A percentile compares a stretch with the other conserved stretches of the same genome.
These are phyloP conservation scores for Populus euphratica DNA, from an alignment of 345 rosid genomes.

Conservation along the genomic window DNA sequence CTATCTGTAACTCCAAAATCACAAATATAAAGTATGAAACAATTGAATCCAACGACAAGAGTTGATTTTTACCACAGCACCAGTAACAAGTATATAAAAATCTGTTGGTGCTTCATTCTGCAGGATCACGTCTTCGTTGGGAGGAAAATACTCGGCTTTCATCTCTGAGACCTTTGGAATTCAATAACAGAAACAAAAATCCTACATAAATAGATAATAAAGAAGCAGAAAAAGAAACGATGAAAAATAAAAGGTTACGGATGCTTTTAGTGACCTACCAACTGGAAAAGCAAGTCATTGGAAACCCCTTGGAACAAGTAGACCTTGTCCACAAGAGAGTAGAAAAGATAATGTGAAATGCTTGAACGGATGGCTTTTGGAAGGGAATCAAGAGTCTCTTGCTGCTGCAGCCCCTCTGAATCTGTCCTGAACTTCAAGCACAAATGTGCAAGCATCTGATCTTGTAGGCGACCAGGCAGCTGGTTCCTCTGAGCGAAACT, in stretches of 20 bases:
- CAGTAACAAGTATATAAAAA: conserved; percentile 29
- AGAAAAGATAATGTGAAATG: conserved; percentile 34
- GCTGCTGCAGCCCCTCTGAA: conserved; percentile 35
- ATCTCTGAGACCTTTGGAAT: conserved; percentile 30
- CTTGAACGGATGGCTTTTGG: conserved; percentile 36
- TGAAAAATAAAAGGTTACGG: not conserved
- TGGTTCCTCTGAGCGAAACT: conserved; percentile 33
- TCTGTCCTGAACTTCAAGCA: conserved; percentile 35
- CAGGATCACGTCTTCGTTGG: conserved; percentile 32
- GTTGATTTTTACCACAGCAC: conserved; percentile 28
- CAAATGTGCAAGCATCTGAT: conserved; percentile 32
- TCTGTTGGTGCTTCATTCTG: conserved; percentile 37
- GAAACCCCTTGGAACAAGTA: conserved; percentile 30
- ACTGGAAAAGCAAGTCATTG: conserved; percentile 27
- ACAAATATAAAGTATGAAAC: too few species aligned
- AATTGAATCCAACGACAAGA: not conserved
- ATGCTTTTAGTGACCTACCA: conserved; percentile 14
- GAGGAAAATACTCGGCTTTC: conserved; percentile 37
- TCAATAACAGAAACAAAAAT: conserved; percentile 1
- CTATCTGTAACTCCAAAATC: not conserved
- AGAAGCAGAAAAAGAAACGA: not conserved
- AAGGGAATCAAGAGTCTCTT: conserved; percentile 34
- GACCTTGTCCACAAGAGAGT: conserved; percentile 26
- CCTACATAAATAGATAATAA: not conserved
- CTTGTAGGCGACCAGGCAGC: conserved; percentile 28